Percentiles rank a stretch among this genome's conserved stretches.
Conservation (phyloP, 2,329 filamentous ascomycete genomes). For the Torrubiellomyces zombiae region DNA sequence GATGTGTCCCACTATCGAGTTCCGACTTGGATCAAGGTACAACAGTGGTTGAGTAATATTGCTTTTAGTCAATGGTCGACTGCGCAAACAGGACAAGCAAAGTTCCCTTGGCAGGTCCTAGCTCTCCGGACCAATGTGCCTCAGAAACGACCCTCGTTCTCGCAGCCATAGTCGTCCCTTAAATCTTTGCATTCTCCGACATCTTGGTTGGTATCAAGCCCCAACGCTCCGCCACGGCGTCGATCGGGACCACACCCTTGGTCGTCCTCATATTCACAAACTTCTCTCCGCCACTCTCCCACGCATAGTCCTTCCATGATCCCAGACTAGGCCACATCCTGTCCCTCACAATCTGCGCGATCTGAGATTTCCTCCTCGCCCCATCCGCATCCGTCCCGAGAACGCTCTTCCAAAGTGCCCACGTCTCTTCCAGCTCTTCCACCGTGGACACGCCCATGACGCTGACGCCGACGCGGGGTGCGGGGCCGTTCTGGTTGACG, state of each 20-base stretch:
- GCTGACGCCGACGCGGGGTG: constrained; percentile 30
- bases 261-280: constrained; percentile 22
- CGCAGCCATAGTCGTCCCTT: neutral
- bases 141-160: neutral
- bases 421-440: constrained; percentile 46
- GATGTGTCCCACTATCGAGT: too few relatives aligned
- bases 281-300: constrained; percentile 38
- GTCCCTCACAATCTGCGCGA: constrained; percentile 17
- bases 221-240: constrained; percentile 12
- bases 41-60: too few relatives aligned
- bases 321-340: constrained; percentile 41
- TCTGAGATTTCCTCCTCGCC: constrained; percentile 13
- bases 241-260: constrained; percentile 14
- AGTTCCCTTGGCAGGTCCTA: too few relatives aligned
- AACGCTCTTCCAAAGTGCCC: constrained; percentile 38
- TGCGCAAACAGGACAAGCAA: too few relatives aligned
- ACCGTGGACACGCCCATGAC: constrained; percentile 51
- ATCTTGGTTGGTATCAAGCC: constrained; percentile 10
- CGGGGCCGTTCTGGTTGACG: constrained; percentile 3
- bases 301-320: constrained; percentile 45
- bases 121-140: neutral
- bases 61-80: too few relatives aligned
- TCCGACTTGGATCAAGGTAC: too few relatives aligned
- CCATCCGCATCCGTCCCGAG: constrained; percentile 15
- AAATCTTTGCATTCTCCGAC: constrained; percentile 13